phyloP scores from a whole-genome alignment of 169 alveolate species.

The Theileria orientalis region DNA sequence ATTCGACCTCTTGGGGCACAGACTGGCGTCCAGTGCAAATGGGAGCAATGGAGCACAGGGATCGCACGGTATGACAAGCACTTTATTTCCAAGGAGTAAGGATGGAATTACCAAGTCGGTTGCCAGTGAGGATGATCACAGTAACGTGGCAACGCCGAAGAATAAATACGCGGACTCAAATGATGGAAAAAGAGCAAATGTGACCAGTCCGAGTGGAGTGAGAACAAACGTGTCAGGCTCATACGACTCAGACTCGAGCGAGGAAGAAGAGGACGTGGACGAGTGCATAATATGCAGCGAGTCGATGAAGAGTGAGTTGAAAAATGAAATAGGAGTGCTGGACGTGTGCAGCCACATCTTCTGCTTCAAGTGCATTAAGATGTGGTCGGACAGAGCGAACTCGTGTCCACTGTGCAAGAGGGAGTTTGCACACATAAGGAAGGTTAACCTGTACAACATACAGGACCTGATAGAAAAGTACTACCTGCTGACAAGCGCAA shows the following conservation, averaged over 20 bases:
- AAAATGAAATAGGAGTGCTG: slow-evolving; percentile 45
- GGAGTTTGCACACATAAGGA: slow-evolving; percentile 57
- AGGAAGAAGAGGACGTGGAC: slow-evolving; percentile 25
- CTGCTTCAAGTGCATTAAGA: slow-evolving; percentile 66
- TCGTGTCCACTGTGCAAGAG: slow-evolving; percentile 69
- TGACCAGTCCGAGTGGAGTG: not conserved
- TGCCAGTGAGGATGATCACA: not conserved
- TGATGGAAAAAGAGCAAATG: too few species aligned
- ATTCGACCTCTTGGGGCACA: not conserved
- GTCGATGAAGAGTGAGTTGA: slow-evolving; percentile 5
- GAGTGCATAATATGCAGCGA: slow-evolving; percentile 65
- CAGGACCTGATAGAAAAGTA: slow-evolving; percentile 3
- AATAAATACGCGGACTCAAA: too few species aligned
- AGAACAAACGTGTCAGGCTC: not conserved
- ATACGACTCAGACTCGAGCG: not conserved
- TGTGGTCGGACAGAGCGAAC: slow-evolving; percentile 68
- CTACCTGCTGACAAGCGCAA: too few species aligned
- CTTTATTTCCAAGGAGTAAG: too few species aligned
- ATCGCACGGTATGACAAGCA: too few species aligned
- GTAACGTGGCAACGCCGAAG: not conserved
- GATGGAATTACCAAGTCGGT: too few species aligned
- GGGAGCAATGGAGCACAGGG: too few species aligned
- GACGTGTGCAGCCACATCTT: slow-evolving; percentile 63
- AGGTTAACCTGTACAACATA: slow-evolving; percentile 25
- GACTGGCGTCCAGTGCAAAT: not conserved